These are phyloP conservation scores for Pelargonium fulgidum DNA, from an alignment of 441 rosid genomes.

Conservation along the genomic window DNA sequence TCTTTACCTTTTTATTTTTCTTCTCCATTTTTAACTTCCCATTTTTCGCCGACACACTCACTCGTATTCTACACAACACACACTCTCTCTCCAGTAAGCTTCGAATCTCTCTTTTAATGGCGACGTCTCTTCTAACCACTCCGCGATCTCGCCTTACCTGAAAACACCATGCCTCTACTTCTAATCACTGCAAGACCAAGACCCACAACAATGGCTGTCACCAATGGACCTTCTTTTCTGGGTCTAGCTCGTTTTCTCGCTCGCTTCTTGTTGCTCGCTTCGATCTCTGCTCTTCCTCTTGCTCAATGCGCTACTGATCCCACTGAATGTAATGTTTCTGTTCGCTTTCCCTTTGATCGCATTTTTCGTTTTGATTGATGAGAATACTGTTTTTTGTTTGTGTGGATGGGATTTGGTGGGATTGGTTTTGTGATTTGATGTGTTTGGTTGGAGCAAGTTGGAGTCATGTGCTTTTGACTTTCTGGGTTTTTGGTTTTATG, in stretches of 20 bases:
- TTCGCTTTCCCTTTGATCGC: not conserved
- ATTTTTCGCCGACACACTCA: not conserved
- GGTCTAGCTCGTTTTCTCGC: not conserved
- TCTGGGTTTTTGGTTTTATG: constrained; percentile 3
- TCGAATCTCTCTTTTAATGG: constrained; percentile 6
- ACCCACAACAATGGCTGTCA: constrained; percentile 32
- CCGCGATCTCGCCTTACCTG: not conserved
- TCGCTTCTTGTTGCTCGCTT: not conserved
- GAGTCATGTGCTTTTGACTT: not conserved
- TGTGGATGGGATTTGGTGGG: not conserved
- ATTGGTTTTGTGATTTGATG: not conserved
- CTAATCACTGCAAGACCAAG: not conserved
- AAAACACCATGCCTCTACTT: too few species aligned
- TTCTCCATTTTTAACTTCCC: not conserved
- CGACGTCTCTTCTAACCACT: not conserved
- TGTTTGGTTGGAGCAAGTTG: not conserved
- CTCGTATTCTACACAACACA: too few species aligned
- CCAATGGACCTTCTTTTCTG: not conserved
- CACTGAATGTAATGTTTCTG: not conserved
- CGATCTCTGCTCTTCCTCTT: not conserved
- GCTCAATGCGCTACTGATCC: not conserved
- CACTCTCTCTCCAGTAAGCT: not conserved
- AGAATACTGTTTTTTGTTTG: constrained; percentile 7
- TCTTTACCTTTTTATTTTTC: not conserved
- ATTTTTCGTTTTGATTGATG: too few species aligned